Evolutionary conservation across 805 yeast species (phyloP).

Genomic region (Metschnikowia vanudenii): DNA sequence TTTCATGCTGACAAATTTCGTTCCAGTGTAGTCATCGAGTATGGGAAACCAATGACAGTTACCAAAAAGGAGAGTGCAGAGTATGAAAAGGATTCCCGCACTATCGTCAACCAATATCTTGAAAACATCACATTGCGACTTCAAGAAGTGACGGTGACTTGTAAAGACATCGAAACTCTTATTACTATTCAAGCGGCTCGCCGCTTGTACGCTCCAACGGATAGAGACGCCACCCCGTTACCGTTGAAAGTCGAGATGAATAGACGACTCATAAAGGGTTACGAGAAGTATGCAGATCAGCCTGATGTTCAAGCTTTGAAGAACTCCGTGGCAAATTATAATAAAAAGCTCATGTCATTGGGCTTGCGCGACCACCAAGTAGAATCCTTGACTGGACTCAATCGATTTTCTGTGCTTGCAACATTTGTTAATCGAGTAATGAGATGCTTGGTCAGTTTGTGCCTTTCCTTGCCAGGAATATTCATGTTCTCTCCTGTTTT

Average conservation of each 20-base stretch:
- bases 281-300: conserved; percentile 31
- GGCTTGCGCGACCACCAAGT: conserved; percentile 45
- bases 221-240: conserved; percentile 36
- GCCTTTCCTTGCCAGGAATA: conserved; percentile 38
- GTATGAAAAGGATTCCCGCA: conserved; percentile 29
- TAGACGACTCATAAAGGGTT: conserved; percentile 38
- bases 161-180: conserved; percentile 43
- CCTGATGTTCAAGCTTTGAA: conserved; percentile 35
- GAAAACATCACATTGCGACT: conserved; percentile 32
- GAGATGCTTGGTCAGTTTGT: conserved; percentile 29
- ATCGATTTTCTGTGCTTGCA: conserved; percentile 23
- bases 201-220: conserved; percentile 36
- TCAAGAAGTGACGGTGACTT: conserved; percentile 41
- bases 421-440: conserved; percentile 28
- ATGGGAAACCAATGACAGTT: conserved; percentile 41
- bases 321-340: conserved; percentile 33
- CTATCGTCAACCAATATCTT: conserved; percentile 28
- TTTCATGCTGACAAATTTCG: conserved; percentile 43
- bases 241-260: conserved; percentile 45
- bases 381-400: conserved; percentile 25
- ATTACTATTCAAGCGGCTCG: conserved; percentile 44
- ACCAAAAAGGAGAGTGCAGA: conserved; percentile 27
- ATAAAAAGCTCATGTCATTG: conserved; percentile 28
- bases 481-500: conserved; percentile 42
- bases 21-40: conserved; percentile 42